Conservation (phyloP, 2,329 filamentous ascomycete species). For the Catunica adiposa region DNA sequence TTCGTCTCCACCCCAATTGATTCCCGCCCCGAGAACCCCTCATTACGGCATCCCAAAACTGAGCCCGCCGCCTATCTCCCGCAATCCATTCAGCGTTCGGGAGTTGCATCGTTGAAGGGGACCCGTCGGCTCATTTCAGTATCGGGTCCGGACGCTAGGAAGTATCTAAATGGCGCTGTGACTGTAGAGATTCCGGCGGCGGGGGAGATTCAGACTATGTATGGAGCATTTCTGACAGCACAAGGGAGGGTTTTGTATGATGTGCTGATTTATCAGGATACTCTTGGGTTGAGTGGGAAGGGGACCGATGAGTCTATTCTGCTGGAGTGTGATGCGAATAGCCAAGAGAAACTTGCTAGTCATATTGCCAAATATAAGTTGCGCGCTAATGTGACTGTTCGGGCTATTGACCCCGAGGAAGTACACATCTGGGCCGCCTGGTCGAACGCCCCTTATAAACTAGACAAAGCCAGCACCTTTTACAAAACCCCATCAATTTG, state of each 20-base stretch:
- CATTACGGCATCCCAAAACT: not conserved
- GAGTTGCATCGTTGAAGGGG: not conserved
- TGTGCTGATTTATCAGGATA: constrained; percentile 64
- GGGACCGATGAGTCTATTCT: constrained; percentile 30
- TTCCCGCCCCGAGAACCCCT: not conserved
- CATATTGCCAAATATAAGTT: constrained; percentile 79
- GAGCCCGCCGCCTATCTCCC: not conserved
- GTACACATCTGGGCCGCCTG: constrained; percentile 58
- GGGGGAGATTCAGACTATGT: constrained; percentile 36
- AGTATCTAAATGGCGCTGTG: constrained; percentile 76
- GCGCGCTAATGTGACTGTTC: constrained; percentile 57
- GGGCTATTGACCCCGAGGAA: constrained; percentile 48
- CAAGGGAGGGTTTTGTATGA: constrained; percentile 74
- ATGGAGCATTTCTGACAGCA: constrained; percentile 73
- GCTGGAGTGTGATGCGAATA: constrained; percentile 63
- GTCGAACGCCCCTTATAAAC: constrained; percentile 25
- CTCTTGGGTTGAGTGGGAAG: constrained; percentile 13
- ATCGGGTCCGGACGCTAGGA: constrained; percentile 59
- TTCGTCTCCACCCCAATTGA: not conserved
- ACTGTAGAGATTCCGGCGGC: constrained; percentile 45
- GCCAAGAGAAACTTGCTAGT: constrained; percentile 44
- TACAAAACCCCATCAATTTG: constrained; percentile 18
- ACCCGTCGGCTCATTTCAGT: constrained; percentile 56
- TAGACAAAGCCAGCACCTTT: not conserved
- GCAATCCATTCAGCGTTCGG: not conserved